These are phyloP conservation scores for Phyllostachys edulis DNA, from an alignment of 176 grass and related monocot species.

Conservation along the genomic window DNA sequence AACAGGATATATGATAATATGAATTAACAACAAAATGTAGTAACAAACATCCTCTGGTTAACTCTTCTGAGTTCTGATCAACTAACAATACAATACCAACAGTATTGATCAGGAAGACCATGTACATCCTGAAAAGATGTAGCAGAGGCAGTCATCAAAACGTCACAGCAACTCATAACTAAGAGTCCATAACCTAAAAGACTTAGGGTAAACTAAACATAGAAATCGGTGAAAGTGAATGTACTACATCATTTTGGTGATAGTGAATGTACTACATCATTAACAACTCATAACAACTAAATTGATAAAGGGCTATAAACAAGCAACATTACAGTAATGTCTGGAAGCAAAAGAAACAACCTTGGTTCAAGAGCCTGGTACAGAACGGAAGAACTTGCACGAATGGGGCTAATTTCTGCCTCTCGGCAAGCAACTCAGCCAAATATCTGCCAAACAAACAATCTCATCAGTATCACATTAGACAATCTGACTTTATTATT, in stretches of 20 bases:
- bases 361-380: slow-evolving; percentile 90
- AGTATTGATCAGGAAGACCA: background rate
- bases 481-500: background rate
- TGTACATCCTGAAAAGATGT: background rate
- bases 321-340: background rate
- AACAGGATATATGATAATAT: slow-evolving; percentile 17
- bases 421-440: slow-evolving; percentile 92
- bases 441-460: slow-evolving; percentile 72
- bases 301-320: background rate
- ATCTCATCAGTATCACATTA: slow-evolving; percentile 22
- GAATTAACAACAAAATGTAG: slow-evolving; percentile 12
- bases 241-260: background rate
- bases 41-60: background rate
- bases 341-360: slow-evolving; percentile 37
- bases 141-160: slow-evolving; percentile 16
- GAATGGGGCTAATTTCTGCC: slow-evolving; percentile 94
- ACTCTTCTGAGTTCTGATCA: background rate
- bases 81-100: background rate
- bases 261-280: slow-evolving; percentile 10
- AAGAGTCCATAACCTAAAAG: background rate
- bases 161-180: background rate
- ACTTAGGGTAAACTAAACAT: slow-evolving; percentile 10
- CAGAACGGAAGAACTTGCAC: slow-evolving; percentile 98
- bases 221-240: slow-evolving; percentile 15
- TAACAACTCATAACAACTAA: background rate